These are phyloP conservation scores for Leccinum arenicola DNA, from an alignment of 768 basidiomycete species.

Conservation along the genomic window DNA sequence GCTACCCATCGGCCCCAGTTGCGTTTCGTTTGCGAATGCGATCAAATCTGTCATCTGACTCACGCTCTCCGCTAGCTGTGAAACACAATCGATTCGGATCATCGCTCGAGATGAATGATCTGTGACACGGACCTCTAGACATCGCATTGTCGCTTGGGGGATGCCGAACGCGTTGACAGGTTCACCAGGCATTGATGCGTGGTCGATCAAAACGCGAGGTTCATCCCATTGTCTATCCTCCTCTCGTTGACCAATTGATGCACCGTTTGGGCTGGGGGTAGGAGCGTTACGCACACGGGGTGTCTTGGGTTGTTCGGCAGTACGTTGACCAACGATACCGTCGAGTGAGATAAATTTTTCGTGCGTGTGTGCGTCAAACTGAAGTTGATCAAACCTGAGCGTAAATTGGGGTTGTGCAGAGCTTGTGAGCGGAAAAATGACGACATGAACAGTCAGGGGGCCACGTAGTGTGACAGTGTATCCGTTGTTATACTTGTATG, in stretches of 20 bases:
- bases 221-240: constrained; percentile 69
- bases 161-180: constrained; percentile 89
- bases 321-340: constrained; percentile 50
- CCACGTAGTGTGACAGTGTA: constrained; percentile 77
- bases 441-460: constrained; percentile 66
- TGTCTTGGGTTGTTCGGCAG: constrained; percentile 40
- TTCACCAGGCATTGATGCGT: constrained; percentile 70
- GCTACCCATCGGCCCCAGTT: constrained; percentile 67
- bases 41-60: constrained; percentile 79
- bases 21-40: constrained; percentile 50
- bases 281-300: constrained; percentile 34
- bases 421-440: constrained; percentile 28
- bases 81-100: constrained; percentile 8
- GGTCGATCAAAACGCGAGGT: constrained; percentile 55
- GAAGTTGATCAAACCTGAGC: constrained; percentile 70
- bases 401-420: constrained; percentile 24
- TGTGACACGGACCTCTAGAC: constrained; percentile 60
- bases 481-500: constrained; percentile 75
- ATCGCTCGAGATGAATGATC: neutral
- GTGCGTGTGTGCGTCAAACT: constrained; percentile 69
- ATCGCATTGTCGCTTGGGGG: constrained; percentile 86
- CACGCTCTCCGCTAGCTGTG: constrained; percentile 77
- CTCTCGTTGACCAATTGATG: constrained; percentile 32
- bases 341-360: constrained; percentile 76
- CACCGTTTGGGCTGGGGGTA: constrained; percentile 34